phyloP scores from a whole-genome alignment of 1,284 basidiomycete genomes.

The Waitea zeae region DNA sequence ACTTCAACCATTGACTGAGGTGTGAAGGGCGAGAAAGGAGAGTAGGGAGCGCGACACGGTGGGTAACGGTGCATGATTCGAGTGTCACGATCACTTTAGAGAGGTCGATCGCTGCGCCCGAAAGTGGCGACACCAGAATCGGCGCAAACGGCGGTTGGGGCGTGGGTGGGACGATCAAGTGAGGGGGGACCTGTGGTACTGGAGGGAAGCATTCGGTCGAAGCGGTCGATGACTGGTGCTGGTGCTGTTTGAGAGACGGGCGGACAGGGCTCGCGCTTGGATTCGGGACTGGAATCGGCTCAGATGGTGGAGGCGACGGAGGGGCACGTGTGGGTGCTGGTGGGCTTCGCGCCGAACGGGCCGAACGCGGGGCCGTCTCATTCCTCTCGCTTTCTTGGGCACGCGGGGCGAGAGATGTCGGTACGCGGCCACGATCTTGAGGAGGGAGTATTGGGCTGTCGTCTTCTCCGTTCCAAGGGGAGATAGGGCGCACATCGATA shows the following conservation, averaged over 20 bases:
- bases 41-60: slow-evolving; percentile 46
- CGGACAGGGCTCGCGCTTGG: slow-evolving; percentile 6
- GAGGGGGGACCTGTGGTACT: slow-evolving; percentile 19
- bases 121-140: slow-evolving; percentile 44
- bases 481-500: no score
- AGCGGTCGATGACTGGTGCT: slow-evolving; percentile 20
- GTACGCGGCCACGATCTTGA: no score
- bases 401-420: no score
- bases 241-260: slow-evolving; percentile 18
- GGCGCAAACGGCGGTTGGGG: slow-evolving; percentile 39
- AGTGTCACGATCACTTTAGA: slow-evolving; percentile 46
- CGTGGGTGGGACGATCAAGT: slow-evolving; percentile 9
- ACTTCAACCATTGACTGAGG: slow-evolving; percentile 37
- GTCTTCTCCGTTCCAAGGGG: no score
- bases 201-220: slow-evolving; percentile 21
- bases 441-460: no score
- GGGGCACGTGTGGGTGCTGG: slow-evolving; percentile 12
- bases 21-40: slow-evolving; percentile 48
- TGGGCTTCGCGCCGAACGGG: neutral
- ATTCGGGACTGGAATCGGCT: slow-evolving; percentile 7
- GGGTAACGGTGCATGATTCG: slow-evolving; percentile 49
- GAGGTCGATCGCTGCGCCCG: slow-evolving; percentile 27
- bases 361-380: neutral
- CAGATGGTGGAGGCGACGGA: slow-evolving; percentile 18
- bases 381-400: no score